These are phyloP conservation scores for Capsella bursapastoris DNA, from an alignment of 345 rosid genomes.

Conservation along the genomic window DNA sequence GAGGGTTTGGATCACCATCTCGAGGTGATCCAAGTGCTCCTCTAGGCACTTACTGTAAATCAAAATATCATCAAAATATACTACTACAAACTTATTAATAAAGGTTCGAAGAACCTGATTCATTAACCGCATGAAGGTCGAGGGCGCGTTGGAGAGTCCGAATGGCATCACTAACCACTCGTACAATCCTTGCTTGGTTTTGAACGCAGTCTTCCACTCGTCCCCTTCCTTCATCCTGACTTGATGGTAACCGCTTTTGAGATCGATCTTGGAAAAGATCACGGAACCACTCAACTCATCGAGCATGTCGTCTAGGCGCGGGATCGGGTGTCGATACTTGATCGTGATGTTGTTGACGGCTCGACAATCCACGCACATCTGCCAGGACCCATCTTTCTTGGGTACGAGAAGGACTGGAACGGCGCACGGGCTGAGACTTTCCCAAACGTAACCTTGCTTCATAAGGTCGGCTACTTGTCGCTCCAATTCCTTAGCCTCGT, in stretches of 20 bases:
- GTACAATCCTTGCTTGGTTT: background rate
- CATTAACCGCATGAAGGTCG: background rate
- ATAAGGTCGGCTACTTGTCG: no score
- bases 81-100: no score
- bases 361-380: background rate
- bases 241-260: background rate
- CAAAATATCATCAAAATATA: background rate
- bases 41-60: no score
- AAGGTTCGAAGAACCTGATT: no score
- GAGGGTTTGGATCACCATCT: no score
- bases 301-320: background rate
- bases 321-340: background rate
- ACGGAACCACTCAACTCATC: fast-evolving
- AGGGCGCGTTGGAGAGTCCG: background rate
- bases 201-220: background rate
- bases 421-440: background rate
- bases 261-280: background rate
- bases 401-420: fast-evolving
- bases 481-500: no score
- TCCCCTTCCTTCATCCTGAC: background rate
- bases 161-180: background rate
- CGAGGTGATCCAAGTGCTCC: no score
- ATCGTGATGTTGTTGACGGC: background rate
- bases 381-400: background rate
- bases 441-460: background rate